phyloP scores from a whole-genome alignment of 305 asterid species.

The Withania somnifera region DNA sequence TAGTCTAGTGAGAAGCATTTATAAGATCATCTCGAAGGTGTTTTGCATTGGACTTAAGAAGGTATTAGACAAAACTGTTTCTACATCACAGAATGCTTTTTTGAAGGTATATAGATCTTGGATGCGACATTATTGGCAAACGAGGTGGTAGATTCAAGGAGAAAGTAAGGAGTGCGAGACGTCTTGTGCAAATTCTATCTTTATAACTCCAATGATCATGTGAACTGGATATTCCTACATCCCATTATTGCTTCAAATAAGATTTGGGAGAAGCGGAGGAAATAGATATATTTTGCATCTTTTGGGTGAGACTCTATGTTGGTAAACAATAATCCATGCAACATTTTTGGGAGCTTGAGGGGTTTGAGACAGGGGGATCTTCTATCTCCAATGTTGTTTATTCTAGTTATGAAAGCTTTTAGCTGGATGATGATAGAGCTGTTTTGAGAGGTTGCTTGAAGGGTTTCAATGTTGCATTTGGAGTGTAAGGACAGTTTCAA shows the following conservation, averaged over 20 bases:
- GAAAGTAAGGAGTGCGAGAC: background rate
- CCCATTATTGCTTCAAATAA: background rate
- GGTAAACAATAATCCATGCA: background rate
- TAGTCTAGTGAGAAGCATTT: too few relatives aligned
- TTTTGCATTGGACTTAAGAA: background rate
- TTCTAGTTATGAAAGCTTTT: background rate
- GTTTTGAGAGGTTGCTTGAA: background rate
- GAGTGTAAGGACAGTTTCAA: background rate
- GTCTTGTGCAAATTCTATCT: background rate
- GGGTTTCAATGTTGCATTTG: background rate
- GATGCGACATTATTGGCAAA: background rate
- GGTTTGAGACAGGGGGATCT: background rate
- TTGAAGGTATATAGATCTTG: background rate
- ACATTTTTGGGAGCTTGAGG: background rate
- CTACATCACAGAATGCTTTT: background rate
- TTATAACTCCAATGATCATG: background rate
- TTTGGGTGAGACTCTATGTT: background rate
- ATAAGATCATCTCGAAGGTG: too few relatives aligned
- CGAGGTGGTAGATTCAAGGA: background rate
- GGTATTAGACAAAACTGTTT: background rate
- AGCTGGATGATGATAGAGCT: background rate
- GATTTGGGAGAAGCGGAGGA: background rate
- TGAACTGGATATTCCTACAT: background rate
- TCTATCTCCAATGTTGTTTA: background rate
- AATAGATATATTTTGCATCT: background rate